Evolutionary conservation across 2,329 filamentous ascomycete genomes (phyloP), one percentile per base, ranked within the genome.

Genomic region (Fusarium verrucosum): DNA sequence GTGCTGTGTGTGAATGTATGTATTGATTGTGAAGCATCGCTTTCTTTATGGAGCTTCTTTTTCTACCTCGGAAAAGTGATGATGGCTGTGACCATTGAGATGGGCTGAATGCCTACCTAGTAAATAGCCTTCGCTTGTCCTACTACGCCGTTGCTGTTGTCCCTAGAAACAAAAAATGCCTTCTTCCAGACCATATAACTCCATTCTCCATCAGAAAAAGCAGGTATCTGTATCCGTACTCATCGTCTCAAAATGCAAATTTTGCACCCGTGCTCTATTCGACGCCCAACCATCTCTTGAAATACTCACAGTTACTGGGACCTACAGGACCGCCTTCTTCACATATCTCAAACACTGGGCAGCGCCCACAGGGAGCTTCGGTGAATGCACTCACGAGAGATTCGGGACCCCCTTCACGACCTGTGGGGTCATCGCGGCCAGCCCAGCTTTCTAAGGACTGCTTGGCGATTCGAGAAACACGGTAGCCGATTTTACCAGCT

Each of bases 271-370:
- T 43, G 25, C 52, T 45, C 76, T 69, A 76, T 44, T 82, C 79
- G 65, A 80, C 71, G 1, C 80, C 84, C 41, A 97, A 78, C 95
- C 95, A 99, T 49, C 89, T 86, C 64, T 91, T 86, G 73, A 96
- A 97, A 74, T 99, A 99, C 50, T 92, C 90, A 77, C 95, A 99
- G 46, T 90, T 96, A 66, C 88, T 90, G 0, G 94, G 92, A 71
- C 90, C 96, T 20, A 99, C 92, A 1, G 93, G 92, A 0, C 94
- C 94, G 8, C 92, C 93, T 60, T 96, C 92, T 66, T 92, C 90
- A 75, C 95, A 99, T 3, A 98, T 83, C 56, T 95, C 90, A 75
- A 97, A 97, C 4, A 97, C 94, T 0, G 95, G 95, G 76, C 95
- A 99, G 52, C 88, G 85, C 3, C 94, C 94, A 76, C 95, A 99